These are phyloP conservation scores for Juglanconis sp. DNA, from an alignment of 2,329 filamentous ascomycete species.

Conservation along the genomic window DNA sequence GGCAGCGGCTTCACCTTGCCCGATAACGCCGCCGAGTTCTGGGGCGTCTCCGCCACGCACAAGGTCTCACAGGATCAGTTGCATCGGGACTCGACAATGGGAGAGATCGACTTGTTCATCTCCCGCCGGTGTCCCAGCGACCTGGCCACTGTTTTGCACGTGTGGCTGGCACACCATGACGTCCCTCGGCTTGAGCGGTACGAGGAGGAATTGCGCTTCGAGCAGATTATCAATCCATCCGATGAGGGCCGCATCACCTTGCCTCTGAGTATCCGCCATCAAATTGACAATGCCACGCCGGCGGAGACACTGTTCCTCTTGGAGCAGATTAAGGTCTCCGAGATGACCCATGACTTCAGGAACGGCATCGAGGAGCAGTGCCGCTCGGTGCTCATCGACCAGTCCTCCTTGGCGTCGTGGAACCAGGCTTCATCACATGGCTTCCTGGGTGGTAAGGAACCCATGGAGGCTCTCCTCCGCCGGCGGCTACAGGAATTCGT, in stretches of 20 bases:
- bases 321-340: constrained; percentile 28
- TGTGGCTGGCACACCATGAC: constrained; percentile 35
- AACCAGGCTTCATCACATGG: constrained; percentile 26
- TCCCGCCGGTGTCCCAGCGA: constrained; percentile 32
- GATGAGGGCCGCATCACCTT: constrained; percentile 7
- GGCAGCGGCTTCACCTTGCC: constrained; percentile 33
- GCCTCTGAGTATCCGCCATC: constrained; percentile 26
- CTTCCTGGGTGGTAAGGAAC: constrained; percentile 25
- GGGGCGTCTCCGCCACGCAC: constrained; percentile 29
- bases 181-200: constrained; percentile 31
- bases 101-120: constrained; percentile 31
- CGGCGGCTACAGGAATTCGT: constrained; percentile 25
- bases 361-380: constrained; percentile 27
- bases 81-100: constrained; percentile 14
- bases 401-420: constrained; percentile 25
- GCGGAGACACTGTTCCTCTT: constrained; percentile 30
- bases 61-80: not conserved
- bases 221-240: constrained; percentile 15
- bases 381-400: constrained; percentile 25
- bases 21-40: constrained; percentile 29
- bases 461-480: constrained; percentile 26
- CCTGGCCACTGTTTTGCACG: constrained; percentile 31
- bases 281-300: constrained; percentile 27
- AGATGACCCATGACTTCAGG: constrained; percentile 23
- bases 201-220: constrained; percentile 29